phyloP scores from a whole-genome alignment of 371 early-diverging fungal genomes.

The Mucor lusitanicus region DNA sequence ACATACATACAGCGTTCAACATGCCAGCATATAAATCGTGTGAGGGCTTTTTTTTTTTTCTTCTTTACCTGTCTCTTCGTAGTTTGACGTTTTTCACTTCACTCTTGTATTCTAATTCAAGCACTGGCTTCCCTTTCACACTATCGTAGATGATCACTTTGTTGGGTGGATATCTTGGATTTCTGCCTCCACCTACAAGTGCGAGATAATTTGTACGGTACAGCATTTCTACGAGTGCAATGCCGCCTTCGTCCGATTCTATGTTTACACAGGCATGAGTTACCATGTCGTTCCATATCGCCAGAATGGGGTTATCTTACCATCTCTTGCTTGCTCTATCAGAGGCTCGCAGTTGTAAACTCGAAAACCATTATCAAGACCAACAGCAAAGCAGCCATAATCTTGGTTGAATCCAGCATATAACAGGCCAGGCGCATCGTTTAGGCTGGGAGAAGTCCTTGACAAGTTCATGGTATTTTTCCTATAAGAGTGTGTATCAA shows the following conservation, averaged over 20 bases:
- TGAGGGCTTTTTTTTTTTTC: no score
- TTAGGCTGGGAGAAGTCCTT: slow-evolving; percentile 46
- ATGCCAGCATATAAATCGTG: not conserved
- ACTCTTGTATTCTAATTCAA: slow-evolving; percentile 81
- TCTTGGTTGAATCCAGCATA: slow-evolving; percentile 82
- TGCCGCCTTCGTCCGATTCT: slow-evolving; percentile 87
- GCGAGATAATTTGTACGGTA: slow-evolving; percentile 93
- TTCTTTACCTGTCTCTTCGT: slow-evolving; percentile 75
- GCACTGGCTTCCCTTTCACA: slow-evolving; percentile 67
- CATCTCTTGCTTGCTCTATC: slow-evolving; percentile 79
- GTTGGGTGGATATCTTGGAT: slow-evolving; percentile 85
- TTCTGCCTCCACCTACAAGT: slow-evolving; percentile 93
- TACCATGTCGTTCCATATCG: not conserved
- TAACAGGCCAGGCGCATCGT: slow-evolving; percentile 61
- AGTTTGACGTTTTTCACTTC: slow-evolving; percentile 83
- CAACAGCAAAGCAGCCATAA: slow-evolving; percentile 93
- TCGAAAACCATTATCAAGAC: slow-evolving; percentile 85
- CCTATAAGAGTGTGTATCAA: not conserved
- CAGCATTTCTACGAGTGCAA: slow-evolving; percentile 93
- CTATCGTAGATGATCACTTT: slow-evolving; percentile 93
- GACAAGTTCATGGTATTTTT: slow-evolving; percentile 57
- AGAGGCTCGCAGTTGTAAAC: slow-evolving; percentile 95
- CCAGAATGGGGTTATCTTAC: slow-evolving; percentile 42
- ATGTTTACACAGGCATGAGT: not conserved
- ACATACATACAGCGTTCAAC: not conserved